Evolutionary conservation across 1,284 basidiomycete species (phyloP).

Genomic region (Ustilago cynodontis): DNA sequence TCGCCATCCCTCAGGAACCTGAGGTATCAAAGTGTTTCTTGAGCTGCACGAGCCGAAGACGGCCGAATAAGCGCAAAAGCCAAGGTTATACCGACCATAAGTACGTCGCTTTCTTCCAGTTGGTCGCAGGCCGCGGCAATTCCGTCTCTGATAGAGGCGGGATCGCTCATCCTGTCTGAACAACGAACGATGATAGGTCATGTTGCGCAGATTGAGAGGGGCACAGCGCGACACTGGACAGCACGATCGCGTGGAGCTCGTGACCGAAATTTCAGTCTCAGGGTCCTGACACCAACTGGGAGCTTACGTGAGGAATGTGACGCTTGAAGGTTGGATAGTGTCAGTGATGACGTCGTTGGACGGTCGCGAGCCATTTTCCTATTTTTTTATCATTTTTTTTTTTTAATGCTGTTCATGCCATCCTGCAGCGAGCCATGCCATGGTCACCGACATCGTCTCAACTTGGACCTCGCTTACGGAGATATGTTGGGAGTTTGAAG

Average conservation of each 20-base stretch:
- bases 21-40: too few relatives aligned
- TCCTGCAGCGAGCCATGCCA: not conserved
- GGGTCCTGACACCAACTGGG: not conserved
- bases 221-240: not conserved
- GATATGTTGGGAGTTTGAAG: not conserved
- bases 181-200: not conserved
- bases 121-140: not conserved
- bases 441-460: not conserved
- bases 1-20: not conserved
- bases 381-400: not conserved
- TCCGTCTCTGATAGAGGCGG: not conserved
- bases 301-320: conserved; percentile 14
- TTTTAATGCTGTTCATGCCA: not conserved
- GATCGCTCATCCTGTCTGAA: too few relatives aligned
- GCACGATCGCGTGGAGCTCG: conserved; percentile 11
- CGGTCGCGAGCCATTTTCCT: not conserved
- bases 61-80: not conserved
- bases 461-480: conserved; percentile 8
- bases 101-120: not conserved
- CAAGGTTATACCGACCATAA: not conserved
- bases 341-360: conserved; percentile 4
- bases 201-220: too few relatives aligned
- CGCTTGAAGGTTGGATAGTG: not conserved
- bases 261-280: not conserved
- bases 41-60: not conserved